Base-by-base conservation (phyloP, 257 asterid species). In the Salvia splendens region DNA sequence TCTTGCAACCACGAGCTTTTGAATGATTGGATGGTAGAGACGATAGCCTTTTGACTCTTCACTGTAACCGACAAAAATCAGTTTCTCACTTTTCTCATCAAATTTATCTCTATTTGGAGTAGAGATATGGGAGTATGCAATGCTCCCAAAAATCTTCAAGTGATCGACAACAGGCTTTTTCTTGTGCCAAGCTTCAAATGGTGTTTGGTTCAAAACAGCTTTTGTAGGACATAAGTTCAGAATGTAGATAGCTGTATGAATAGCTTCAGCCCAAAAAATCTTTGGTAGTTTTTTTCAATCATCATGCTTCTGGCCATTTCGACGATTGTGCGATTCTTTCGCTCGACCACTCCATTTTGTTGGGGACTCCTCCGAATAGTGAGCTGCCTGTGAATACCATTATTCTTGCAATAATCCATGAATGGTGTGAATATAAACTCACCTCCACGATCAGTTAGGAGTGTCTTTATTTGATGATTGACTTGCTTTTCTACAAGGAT, bases 251-350 rank as follows among this genome's bases (percentile, higher is more conserved):
- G 32, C 12, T 20, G 64, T 35, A 16, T 58, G 48, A 58, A 36
- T 28, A 12, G 46, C 64, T 15, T 56, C 48, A n/a, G 48, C 48
- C 64, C 64, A 58, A 36, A 58, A 58, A 1, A 35, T 8, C 8
- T 14, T 36, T 8, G 32, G 47, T 50, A 16, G 12, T 12, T 16
- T 17, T 50, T 50, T 11, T 32, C 56, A 17, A 50, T 50, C 11
- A 58, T n/a, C 64, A 58, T 58, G 64, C 64, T 58, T 14, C 64
- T 58, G 1, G 32, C 48, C 64, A 58, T 58, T 4, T 36, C 48
- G 7, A 36, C 48, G 16, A 56, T 58, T 5, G 30, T 58, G 47
- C n/a, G 6, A 8, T 58, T 58, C 7, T 58, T 58, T 1, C 48
- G 24, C 47, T 38, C n/a, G 64, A 2, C 48, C 1, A 59, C 49